Percentiles rank a stretch among this genome's conserved stretches.
Conservation (phyloP, 2,329 filamentous ascomycete genomes). For the Rhynchosporium secalis region DNA sequence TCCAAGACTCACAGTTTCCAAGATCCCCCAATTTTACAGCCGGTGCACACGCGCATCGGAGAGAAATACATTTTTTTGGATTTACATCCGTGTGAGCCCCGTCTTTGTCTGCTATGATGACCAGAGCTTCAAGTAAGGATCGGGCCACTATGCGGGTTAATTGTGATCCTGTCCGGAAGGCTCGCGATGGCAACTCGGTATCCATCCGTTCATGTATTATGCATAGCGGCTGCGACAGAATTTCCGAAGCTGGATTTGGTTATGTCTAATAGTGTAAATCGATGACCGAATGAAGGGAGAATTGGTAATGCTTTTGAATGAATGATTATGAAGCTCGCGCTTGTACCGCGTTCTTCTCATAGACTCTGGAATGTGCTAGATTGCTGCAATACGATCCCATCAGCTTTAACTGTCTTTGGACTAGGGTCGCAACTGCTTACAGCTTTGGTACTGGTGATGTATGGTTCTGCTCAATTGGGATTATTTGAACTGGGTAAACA, state of each 20-base stretch:
- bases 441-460: not conserved
- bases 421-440: not conserved
- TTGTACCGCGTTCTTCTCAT: not conserved
- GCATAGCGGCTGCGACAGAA: not conserved
- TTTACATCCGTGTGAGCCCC: constrained; percentile 1
- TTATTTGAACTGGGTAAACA: constrained; percentile 1
- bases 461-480: not conserved
- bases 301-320: not conserved
- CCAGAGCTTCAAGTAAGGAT: not conserved
- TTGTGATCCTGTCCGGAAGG: not conserved
- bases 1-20: not conserved
- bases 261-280: not conserved
- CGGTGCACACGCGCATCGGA: not conserved
- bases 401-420: not conserved
- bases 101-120: not conserved
- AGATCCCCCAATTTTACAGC: constrained; percentile 2
- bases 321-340: not conserved
- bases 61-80: not conserved
- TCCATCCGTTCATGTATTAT: constrained; percentile 5
- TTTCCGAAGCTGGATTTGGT: not conserved
- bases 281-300: not conserved
- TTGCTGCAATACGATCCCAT: not conserved
- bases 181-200: not conserved
- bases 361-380: not conserved
- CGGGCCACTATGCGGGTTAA: not conserved